Evolutionary conservation across 148 eudicot species (phyloP).

Genomic region (Gaultheria prostrata): DNA sequence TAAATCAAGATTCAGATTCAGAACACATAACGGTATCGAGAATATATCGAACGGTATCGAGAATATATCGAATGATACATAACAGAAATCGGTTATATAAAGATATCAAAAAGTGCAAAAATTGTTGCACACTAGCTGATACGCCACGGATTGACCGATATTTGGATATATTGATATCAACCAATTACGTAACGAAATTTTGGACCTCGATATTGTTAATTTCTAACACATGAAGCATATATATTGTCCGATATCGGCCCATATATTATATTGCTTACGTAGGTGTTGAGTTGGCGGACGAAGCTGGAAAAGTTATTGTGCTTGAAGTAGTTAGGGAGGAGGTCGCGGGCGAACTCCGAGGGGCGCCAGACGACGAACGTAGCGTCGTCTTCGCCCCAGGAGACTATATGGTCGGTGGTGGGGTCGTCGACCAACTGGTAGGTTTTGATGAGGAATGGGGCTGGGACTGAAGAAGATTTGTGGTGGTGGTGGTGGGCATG

Average conservation of each 20-base stretch:
- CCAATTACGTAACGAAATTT: no score
- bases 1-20: neutral
- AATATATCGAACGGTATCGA: neutral
- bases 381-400: slow-evolving; percentile 57
- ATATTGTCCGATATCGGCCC: no score
- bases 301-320: slow-evolving; percentile 71
- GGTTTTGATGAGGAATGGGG: slow-evolving; percentile 58
- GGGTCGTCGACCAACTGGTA: slow-evolving; percentile 57
- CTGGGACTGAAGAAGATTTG: slow-evolving; percentile 43
- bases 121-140: no score
- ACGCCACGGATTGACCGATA: no score
- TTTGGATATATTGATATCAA: no score
- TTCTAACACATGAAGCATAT: no score
- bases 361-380: slow-evolving; percentile 64
- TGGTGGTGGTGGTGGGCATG: slow-evolving; percentile 28
- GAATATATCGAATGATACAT: no score
- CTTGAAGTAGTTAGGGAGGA: slow-evolving; percentile 67
- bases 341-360: slow-evolving; percentile 59
- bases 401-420: slow-evolving; percentile 49
- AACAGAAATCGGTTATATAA: no score
- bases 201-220: no score
- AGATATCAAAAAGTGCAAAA: no score
- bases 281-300: slow-evolving; percentile 64
- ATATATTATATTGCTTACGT: slow-evolving; percentile 29
- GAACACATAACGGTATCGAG: neutral